These are phyloP conservation scores for Aureobasidium pullulans DNA, from an alignment of 2,329 filamentous ascomycete species.

Conservation along the genomic window DNA sequence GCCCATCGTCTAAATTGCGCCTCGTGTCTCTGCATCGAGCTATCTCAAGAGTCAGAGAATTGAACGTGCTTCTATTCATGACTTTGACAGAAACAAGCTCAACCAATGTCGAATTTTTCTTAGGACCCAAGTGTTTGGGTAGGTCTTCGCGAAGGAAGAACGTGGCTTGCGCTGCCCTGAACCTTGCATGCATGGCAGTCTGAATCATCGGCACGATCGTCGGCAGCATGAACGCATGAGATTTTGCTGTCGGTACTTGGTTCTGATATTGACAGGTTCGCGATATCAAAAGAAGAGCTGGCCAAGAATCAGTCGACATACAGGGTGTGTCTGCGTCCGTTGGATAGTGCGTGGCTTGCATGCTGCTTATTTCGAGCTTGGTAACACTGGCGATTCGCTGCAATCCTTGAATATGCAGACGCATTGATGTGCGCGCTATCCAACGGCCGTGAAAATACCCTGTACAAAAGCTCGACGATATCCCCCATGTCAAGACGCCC, in stretches of 20 bases:
- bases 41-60: not conserved
- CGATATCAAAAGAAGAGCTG: no score
- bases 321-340: no score
- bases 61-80: not conserved
- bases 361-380: not conserved
- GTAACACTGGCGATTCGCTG: no score
- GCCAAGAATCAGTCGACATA: no score
- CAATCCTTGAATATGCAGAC: no score
- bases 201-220: not conserved
- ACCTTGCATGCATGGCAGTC: not conserved
- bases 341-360: no score
- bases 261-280: no score
- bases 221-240: not conserved
- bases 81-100: not conserved
- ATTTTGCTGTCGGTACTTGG: no score
- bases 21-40: not conserved
- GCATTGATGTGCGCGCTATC: no score
- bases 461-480: not conserved
- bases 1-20: not conserved
- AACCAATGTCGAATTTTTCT: not conserved
- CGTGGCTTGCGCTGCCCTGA: slow-evolving; percentile 6
- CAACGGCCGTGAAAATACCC: no score
- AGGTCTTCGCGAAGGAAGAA: not conserved
- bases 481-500: not conserved
- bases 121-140: not conserved